These are phyloP conservation scores for Agarophyton chilense DNA, from an alignment of 23 red algal genomes.

Conservation along the genomic window DNA sequence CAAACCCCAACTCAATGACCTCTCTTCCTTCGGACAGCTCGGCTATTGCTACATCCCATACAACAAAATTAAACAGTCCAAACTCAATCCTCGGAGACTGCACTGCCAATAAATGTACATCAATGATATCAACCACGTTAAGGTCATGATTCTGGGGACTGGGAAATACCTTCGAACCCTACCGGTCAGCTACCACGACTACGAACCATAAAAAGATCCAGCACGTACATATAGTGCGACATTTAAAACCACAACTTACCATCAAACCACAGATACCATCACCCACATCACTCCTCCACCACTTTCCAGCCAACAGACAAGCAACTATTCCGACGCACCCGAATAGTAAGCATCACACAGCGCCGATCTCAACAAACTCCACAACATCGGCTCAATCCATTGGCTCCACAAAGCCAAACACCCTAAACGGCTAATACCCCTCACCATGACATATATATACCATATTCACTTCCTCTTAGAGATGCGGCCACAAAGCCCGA, in stretches of 20 bases:
- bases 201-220: neutral
- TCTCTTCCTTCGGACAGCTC: constrained; percentile 14
- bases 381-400: neutral
- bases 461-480: neutral
- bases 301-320: neutral
- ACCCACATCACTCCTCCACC: constrained; percentile 18
- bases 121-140: neutral
- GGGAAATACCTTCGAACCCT: neutral
- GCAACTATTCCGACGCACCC: constrained; percentile 15
- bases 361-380: constrained; percentile 13
- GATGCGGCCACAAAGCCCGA: neutral
- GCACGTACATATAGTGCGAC: neutral
- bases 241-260: constrained; percentile 8
- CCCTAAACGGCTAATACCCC: neutral
- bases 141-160: neutral
- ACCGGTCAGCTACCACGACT: constrained; percentile 7
- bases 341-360: constrained; percentile 6
- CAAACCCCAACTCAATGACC: neutral
- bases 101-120: constrained; percentile 9
- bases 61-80: neutral
- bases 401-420: neutral
- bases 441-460: constrained; percentile 44
- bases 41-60: neutral
- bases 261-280: constrained; percentile 19
- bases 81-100: neutral